phyloP scores from a whole-genome alignment of 176 grass and related monocot species.

The Sorghum bicolor region DNA sequence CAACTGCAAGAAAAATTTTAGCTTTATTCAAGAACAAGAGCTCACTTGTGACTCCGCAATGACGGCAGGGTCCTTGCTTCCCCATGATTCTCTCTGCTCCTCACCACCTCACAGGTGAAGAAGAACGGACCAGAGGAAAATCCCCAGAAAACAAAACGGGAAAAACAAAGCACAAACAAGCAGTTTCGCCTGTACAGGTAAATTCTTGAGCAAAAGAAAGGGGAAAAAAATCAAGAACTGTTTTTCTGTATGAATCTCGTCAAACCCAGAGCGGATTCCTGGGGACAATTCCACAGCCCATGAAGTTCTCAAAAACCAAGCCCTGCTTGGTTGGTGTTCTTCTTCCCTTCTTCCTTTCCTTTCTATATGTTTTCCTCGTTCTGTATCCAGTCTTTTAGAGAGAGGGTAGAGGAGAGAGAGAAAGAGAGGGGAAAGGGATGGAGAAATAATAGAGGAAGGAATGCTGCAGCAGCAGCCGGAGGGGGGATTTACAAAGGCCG shows the following conservation, averaged over 20 bases:
- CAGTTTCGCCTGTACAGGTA: slow-evolving; percentile 32
- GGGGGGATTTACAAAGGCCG: slow-evolving; percentile 47
- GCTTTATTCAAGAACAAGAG: slow-evolving; percentile 57
- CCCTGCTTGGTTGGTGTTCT: slow-evolving; percentile 47
- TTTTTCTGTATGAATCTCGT: slow-evolving; percentile 46
- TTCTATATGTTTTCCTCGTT: slow-evolving; percentile 48
- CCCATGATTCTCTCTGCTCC: slow-evolving; percentile 55
- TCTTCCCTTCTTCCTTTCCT: slow-evolving; percentile 35
- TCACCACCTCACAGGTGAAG: slow-evolving; percentile 41
- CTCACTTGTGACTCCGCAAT: slow-evolving; percentile 99
- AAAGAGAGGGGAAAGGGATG: slow-evolving; percentile 40
- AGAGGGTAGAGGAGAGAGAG: slow-evolving; percentile 21
- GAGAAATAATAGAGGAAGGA: slow-evolving; percentile 49
- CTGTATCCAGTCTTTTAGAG: slow-evolving; percentile 54
- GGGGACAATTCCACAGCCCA: slow-evolving; percentile 39
- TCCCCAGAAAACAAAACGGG: slow-evolving; percentile 16
- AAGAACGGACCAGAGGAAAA: slow-evolving; percentile 40
- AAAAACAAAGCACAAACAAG: slow-evolving; percentile 40
- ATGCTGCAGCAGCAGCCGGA: slow-evolving; percentile 22
- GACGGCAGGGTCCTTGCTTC: slow-evolving; percentile 93
- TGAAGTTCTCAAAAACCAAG: slow-evolving; percentile 32
- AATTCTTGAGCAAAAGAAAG: slow-evolving; percentile 48
- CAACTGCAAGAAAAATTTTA: slow-evolving; percentile 33
- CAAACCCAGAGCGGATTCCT: slow-evolving; percentile 37
- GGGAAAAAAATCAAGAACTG: slow-evolving; percentile 28